phyloP scores from a whole-genome alignment of 2,329 filamentous ascomycete genomes.

The Decorospora gaudefroyi region DNA sequence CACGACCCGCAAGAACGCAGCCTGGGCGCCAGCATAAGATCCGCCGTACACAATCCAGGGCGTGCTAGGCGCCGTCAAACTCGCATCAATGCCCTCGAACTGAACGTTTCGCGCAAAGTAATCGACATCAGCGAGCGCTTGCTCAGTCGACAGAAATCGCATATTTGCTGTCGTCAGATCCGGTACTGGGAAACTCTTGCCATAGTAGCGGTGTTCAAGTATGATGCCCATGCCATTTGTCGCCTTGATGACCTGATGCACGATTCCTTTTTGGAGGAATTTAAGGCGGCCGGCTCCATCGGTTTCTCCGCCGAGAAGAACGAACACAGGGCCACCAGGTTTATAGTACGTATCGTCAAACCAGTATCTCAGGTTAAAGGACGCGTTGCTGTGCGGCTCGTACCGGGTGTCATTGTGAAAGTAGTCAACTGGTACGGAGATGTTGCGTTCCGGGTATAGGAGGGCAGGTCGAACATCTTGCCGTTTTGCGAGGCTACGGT shows the following conservation, averaged over 20 bases:
- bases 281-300: slow-evolving; percentile 65
- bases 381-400: slow-evolving; percentile 71
- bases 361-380: slow-evolving; percentile 78
- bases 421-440: slow-evolving; percentile 71
- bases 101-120: slow-evolving; percentile 77
- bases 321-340: slow-evolving; percentile 77
- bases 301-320: slow-evolving; percentile 75
- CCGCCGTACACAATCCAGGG: slow-evolving; percentile 83
- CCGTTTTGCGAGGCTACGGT: slow-evolving; percentile 35
- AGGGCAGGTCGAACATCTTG: slow-evolving; percentile 39
- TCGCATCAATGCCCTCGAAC: slow-evolving; percentile 68
- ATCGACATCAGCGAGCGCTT: slow-evolving; percentile 77
- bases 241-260: slow-evolving; percentile 69
- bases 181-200: slow-evolving; percentile 69
- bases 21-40: slow-evolving; percentile 80
- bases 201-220: slow-evolving; percentile 88
- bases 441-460: slow-evolving; percentile 56
- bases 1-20: slow-evolving; percentile 72
- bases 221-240: slow-evolving; percentile 73
- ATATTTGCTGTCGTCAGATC: slow-evolving; percentile 71
- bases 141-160: slow-evolving; percentile 81
- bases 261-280: slow-evolving; percentile 77
- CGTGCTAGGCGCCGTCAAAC: slow-evolving; percentile 67
- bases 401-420: slow-evolving; percentile 81
- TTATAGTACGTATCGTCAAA: slow-evolving; percentile 78